Evolutionary conservation across 169 alveolate species (phyloP).

Genomic region (Plasmodium yoelii): DNA sequence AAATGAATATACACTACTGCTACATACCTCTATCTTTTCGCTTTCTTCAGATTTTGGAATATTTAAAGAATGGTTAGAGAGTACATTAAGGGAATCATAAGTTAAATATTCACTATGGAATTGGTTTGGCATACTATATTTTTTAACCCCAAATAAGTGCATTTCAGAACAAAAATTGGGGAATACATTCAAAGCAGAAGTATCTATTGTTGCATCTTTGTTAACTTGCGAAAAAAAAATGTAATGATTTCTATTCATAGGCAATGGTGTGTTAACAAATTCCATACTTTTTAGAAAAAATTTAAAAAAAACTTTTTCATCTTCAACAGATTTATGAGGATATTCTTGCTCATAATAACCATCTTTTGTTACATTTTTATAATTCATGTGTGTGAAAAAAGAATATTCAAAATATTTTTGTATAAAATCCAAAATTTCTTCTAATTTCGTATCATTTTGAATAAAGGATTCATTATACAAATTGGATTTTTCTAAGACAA

Average conservation of each 20-base stretch:
- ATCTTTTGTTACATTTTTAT: constrained; percentile 35
- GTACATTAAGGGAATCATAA: constrained; percentile 10
- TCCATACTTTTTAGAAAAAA: constrained; percentile 46
- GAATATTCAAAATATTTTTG: constrained; percentile 32
- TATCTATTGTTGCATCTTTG: constrained; percentile 1
- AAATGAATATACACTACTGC: constrained; percentile 6
- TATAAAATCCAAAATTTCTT: constrained; percentile 1
- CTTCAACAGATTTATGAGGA: constrained; percentile 65
- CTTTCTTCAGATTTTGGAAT: constrained; percentile 13
- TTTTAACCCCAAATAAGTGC: constrained; percentile 27
- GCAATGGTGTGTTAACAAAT: constrained; percentile 27
- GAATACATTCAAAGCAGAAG: not conserved
- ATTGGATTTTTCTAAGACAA: constrained; percentile 6
- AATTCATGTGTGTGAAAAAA: constrained; percentile 71
- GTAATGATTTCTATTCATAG: constrained; percentile 42
- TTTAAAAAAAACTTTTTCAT: constrained; percentile 39
- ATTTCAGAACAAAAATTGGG: constrained; percentile 43
- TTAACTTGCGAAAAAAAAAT: constrained; percentile 23
- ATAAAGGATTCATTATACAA: constrained; percentile 37
- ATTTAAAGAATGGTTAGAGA: not conserved
- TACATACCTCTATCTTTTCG: constrained; percentile 15
- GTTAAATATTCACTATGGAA: constrained; percentile 29
- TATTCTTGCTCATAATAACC: constrained; percentile 63
- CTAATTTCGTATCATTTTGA: not conserved
- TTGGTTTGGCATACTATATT: constrained; percentile 8